phyloP scores from a whole-genome alignment of 1,284 basidiomycete species.

The Ustilago sp. region DNA sequence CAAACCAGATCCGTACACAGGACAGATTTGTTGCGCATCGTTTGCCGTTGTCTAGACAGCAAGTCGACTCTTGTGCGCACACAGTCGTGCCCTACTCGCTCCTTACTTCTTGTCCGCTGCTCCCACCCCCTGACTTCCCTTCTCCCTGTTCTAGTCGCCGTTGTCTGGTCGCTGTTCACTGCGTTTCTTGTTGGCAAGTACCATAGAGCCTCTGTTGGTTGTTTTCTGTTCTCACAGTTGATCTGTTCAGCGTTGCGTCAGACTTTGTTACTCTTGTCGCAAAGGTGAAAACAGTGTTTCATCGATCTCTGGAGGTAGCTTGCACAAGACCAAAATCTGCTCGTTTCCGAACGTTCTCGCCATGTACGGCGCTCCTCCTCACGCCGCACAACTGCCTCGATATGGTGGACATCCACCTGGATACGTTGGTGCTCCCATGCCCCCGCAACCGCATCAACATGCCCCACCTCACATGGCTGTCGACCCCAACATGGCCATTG shows the following conservation, averaged over 20 bases:
- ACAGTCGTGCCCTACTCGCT: background rate
- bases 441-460: constrained; percentile 21
- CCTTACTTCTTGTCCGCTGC: background rate
- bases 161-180: background rate
- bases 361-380: constrained; percentile 41
- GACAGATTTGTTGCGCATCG: background rate
- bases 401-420: constrained; percentile 23
- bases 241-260: background rate
- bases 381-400: constrained; percentile 22
- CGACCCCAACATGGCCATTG: constrained; percentile 33
- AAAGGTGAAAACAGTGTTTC: background rate
- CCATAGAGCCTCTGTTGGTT: background rate
- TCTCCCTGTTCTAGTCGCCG: background rate
- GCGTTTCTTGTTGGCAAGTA: background rate
- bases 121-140: background rate
- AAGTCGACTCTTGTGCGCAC: background rate
- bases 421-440: constrained; percentile 13
- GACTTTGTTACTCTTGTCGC: background rate
- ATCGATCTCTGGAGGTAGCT: background rate
- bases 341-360: background rate
- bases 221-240: background rate
- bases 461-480: constrained; percentile 8
- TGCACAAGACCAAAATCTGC: background rate
- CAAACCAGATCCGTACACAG: background rate
- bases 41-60: no score